Base-by-base conservation (phyloP, 129 eudicot genomes). In the Cynara cardunculus region DNA sequence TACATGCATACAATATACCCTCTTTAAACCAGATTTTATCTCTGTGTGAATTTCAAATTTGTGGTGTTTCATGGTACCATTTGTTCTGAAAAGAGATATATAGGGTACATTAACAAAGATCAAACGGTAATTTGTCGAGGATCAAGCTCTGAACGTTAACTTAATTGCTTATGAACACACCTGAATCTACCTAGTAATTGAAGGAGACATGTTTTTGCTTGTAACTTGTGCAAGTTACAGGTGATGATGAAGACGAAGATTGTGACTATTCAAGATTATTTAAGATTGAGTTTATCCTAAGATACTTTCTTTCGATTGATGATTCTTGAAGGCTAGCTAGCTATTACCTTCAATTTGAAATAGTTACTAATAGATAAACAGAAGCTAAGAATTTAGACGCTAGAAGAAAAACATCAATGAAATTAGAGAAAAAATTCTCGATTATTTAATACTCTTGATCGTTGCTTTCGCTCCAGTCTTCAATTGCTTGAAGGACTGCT, bases 401-500 rank as follows among this genome's bases (percentile, higher is more conserved):
- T 22, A 71, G 21, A 11, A 70, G 34, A 61, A 73, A 56, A 73
- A 73, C 69, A 62, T 37, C n/a, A 7, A 41, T 27, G 32, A 65
- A 62, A 19, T 18, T 13, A 39, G 27, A 68, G 37, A 39, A 16
- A 41, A n/a, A 5, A n/a, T n/a, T 66, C 28, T 16, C 7, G 0
- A n/a, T 44, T 44, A 75, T 31, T 31, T 24, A 61, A 69, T 61
- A 84, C 10, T 87, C 88, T 79, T 87, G 88, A 26, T 86, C 87
- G 18, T 86, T 80, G 78, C 72, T 84, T 77, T 80, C 88, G 14
- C 72, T 86, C 97, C 96, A 91, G 28, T 88, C 86, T 87, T 89
- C 84, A 86, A 94, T 90, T 26, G 96, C 97, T 37, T 87, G 86
- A 74, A 85, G 72, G 73, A 94, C 88, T n/a, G 96, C 90, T 73